Evolutionary conservation across 2,329 filamentous ascomycete genomes (phyloP).

Genomic region (Fusarium verticillioides): DNA sequence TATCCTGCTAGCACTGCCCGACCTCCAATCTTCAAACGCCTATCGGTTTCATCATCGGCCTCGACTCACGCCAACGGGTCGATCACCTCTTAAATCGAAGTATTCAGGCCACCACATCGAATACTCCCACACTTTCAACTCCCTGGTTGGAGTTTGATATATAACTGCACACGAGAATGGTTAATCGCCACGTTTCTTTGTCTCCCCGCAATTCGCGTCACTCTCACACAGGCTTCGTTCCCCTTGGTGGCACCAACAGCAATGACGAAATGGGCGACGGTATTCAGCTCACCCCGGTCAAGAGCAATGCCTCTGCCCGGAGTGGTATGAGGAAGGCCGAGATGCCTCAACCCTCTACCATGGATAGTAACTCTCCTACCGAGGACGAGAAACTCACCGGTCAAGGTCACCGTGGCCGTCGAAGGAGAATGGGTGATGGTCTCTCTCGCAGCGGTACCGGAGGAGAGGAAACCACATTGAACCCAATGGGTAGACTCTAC

Average conservation of each 20-base stretch:
- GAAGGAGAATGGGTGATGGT: constrained; percentile 59
- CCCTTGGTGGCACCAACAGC: constrained; percentile 50
- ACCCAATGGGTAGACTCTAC: constrained; percentile 74
- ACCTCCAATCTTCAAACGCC: constrained; percentile 26
- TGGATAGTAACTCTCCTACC: constrained; percentile 47
- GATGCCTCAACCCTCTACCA: constrained; percentile 46
- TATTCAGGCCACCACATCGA: constrained; percentile 24
- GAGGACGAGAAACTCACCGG: constrained; percentile 59
- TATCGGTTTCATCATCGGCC: constrained; percentile 35
- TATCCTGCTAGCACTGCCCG: constrained; percentile 22
- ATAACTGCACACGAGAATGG: constrained; percentile 37
- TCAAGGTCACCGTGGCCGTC: constrained; percentile 56
- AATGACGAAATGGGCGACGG: constrained; percentile 53
- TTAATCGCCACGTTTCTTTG: constrained; percentile 46
- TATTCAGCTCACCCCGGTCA: constrained; percentile 67
- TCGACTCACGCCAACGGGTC: constrained; percentile 15
- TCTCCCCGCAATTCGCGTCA: constrained; percentile 52
- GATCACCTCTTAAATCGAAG: constrained; percentile 20
- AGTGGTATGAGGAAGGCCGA: constrained; percentile 59
- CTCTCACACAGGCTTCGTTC: constrained; percentile 58
- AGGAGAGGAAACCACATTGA: constrained; percentile 68
- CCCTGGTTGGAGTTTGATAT: constrained; percentile 40
- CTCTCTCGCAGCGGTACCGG: constrained; percentile 60
- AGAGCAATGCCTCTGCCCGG: constrained; percentile 62
- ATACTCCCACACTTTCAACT: constrained; percentile 23